These are phyloP conservation scores for Rosa rugosa DNA, from an alignment of 306 rosid species.

Conservation along the genomic window DNA sequence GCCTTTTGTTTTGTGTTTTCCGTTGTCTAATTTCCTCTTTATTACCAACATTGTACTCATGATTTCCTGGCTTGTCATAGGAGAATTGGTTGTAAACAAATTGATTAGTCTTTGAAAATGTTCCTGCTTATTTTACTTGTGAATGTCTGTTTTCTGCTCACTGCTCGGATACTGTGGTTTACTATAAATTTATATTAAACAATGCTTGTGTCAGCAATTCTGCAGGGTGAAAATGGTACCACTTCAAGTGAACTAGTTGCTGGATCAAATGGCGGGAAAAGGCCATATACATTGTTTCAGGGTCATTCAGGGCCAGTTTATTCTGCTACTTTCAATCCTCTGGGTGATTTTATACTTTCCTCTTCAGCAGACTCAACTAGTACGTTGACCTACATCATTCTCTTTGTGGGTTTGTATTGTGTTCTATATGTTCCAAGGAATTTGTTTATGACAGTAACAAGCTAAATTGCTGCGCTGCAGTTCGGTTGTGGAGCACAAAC, in stretches of 20 bases:
- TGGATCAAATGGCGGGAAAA: slow-evolving; percentile 60
- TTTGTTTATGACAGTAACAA: slow-evolving; percentile 8
- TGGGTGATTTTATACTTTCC: slow-evolving; percentile 83
- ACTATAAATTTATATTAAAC: slow-evolving; percentile 20
- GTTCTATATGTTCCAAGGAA: neutral
- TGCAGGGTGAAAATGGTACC: slow-evolving; percentile 71
- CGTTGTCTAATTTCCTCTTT: neutral
- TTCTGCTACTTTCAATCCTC: slow-evolving; percentile 85
- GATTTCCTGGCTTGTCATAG: neutral
- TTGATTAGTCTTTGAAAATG: neutral
- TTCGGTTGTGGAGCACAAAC: slow-evolving; percentile 91
- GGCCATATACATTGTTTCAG: slow-evolving; percentile 77
- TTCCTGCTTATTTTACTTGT: neutral
- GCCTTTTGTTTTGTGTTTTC: neutral
- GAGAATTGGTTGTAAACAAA: neutral
- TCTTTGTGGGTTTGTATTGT: slow-evolving; percentile 11
- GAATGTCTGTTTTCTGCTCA: neutral
- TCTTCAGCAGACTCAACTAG: slow-evolving; percentile 93
- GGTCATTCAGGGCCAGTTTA: slow-evolving; percentile 98
- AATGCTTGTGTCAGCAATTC: slow-evolving; percentile 56
- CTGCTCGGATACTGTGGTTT: slow-evolving; percentile 7
- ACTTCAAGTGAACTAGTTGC: slow-evolving; percentile 53
- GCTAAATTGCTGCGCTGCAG: slow-evolving; percentile 47
- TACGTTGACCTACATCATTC: slow-evolving; percentile 33
- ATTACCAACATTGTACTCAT: neutral